Base-by-base conservation (phyloP, 1,139 yeast genomes). In the Sugiyamaella castrensis region DNA sequence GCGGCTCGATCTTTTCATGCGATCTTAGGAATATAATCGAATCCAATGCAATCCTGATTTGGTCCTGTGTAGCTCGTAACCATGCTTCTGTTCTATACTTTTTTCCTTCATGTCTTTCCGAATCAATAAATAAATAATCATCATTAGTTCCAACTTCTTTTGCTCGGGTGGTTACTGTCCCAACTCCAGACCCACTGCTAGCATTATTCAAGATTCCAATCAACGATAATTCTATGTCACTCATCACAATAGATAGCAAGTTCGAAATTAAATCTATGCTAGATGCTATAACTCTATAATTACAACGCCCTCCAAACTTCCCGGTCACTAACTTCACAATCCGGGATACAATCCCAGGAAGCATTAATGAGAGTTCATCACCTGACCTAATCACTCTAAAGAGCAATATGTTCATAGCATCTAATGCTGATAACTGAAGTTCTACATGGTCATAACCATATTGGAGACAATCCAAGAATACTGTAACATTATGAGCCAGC, bases 1-100 rank as follows among this genome's bases (percentile, higher is more conserved):
- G 60, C 0, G 74, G 72, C 39, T 70, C 72, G 1, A 56, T 50
- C 27, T 68, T 62, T 9, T 56, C 35, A 36, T 70, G 70, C 1
- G 58, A 47, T 12, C 65, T 52, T 1, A 67, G 35, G 1, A 55
- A 42, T 1, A 52, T 37, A 15, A 66, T 47, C n/a, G 54, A 49
- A 39, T 57, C 58, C 35, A 65, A 45, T 1, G 64, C 53, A 69
- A 61, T 5, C 65, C 59, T 76, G 24, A 86, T 71, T 59, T 87
- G 92, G 30, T 71, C 69, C 1, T 84, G 71, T 0, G 91, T 82
- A 0, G 83, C 87, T 15, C 63, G 69, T 16, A 84, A 65, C 95
- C 95, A 87, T 8, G 78, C 63, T 10, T 69, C 67, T 1, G 80
- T 74, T 55, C 89, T 70, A 53, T 58, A 51, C 38, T 64, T 66